Percentiles rank a stretch among this genome's conserved stretches.
These are phyloP conservation scores for Venturia oleaginea DNA, from an alignment of 2,329 filamentous ascomycete genomes.

Conservation along the genomic window DNA sequence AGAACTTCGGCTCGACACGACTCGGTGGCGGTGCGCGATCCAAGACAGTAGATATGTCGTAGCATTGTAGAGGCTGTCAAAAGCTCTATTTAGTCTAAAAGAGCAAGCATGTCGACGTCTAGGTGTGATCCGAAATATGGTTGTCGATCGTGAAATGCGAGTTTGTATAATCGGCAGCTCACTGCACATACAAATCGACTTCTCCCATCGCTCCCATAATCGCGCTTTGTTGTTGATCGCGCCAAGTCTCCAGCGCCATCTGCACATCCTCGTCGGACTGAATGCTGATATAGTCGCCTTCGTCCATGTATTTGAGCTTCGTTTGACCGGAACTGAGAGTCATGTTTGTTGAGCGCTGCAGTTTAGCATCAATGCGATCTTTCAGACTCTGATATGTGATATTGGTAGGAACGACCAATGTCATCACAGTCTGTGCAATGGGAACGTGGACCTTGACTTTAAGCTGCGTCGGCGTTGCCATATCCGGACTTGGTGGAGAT, in stretches of 20 bases:
- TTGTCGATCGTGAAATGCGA: neutral
- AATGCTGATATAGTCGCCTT: slow-evolving; percentile 88
- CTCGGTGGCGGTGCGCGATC: slow-evolving; percentile 2
- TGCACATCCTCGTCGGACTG: slow-evolving; percentile 94
- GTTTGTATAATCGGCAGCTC: neutral
- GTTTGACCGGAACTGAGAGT: slow-evolving; percentile 76
- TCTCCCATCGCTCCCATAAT: slow-evolving; percentile 68
- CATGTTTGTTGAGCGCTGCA: slow-evolving; percentile 75
- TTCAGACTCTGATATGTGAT: slow-evolving; percentile 90
- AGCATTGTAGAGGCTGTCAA: neutral
- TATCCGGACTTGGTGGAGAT: slow-evolving; percentile 10
- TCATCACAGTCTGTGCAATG: slow-evolving; percentile 68
- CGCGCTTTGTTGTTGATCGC: slow-evolving; percentile 59
- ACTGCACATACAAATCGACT: slow-evolving; percentile 63
- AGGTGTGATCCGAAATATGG: neutral
- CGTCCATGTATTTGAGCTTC: slow-evolving; percentile 83
- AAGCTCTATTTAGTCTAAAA: neutral
- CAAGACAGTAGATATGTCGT: slow-evolving; percentile 1
- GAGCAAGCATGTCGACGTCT: neutral
- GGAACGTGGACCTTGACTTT: slow-evolving; percentile 89
- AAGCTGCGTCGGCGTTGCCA: slow-evolving; percentile 60
- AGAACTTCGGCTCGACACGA: neutral
- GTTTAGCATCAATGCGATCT: slow-evolving; percentile 91
- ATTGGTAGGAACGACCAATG: slow-evolving; percentile 90
- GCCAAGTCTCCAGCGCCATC: slow-evolving; percentile 91